A percentile compares a stretch with the other conserved stretches of the same genome.
Conservation (phyloP, 1,139 yeast genomes). For the Candida glucosophila region DNA sequence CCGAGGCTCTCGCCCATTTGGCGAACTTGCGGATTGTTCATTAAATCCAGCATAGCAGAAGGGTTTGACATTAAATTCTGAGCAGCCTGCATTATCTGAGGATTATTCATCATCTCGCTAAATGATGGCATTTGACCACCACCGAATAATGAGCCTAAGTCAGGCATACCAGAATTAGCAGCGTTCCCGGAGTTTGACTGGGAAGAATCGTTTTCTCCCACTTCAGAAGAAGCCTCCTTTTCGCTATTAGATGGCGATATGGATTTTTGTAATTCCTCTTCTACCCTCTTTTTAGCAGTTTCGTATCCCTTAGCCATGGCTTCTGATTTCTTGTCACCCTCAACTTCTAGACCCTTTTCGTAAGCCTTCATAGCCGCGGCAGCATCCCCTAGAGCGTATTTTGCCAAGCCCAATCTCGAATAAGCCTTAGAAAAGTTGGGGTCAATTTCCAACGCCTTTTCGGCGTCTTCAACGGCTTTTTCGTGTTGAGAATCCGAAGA, state of each 20-base stretch:
- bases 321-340: constrained; percentile 77
- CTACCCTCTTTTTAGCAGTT: constrained; percentile 81
- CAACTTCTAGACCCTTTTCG: constrained; percentile 75
- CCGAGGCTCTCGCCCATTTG: constrained; percentile 72
- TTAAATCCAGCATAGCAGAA: constrained; percentile 60
- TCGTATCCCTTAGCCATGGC: constrained; percentile 93
- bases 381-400: constrained; percentile 82
- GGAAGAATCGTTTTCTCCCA: constrained; percentile 7
- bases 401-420: constrained; percentile 90
- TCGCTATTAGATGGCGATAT: constrained; percentile 23
- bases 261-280: constrained; percentile 53
- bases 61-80: constrained; percentile 92
- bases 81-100: constrained; percentile 88
- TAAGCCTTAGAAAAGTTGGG: constrained; percentile 85
- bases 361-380: constrained; percentile 88
- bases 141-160: constrained; percentile 54
- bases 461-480: constrained; percentile 77
- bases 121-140: constrained; percentile 51
- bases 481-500: constrained; percentile 71
- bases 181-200: constrained; percentile 8
- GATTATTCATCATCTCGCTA: constrained; percentile 70
- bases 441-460: constrained; percentile 67
- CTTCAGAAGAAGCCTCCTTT: too few species aligned
- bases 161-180: constrained; percentile 50
- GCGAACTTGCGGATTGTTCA: constrained; percentile 73